These are phyloP conservation scores for Puccinia sorghi DNA, from an alignment of 1,284 basidiomycete species.

Conservation along the genomic window DNA sequence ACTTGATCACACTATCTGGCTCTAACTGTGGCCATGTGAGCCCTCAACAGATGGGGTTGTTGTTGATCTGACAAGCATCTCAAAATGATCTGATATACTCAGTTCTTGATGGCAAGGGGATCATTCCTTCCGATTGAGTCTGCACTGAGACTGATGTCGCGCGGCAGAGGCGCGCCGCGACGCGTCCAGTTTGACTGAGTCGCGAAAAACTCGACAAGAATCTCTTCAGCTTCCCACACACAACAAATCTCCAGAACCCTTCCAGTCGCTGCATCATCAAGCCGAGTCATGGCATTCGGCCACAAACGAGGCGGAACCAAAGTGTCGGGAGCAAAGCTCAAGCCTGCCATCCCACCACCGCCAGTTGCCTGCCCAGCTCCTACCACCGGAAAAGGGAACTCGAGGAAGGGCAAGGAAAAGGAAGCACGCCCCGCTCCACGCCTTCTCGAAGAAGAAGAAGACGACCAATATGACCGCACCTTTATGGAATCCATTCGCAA, in stretches of 20 bases:
- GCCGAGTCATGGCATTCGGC: constrained; percentile 23
- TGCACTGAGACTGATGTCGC: not conserved
- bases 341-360: constrained; percentile 33
- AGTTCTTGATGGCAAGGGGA: too few species aligned
- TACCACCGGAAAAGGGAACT: not conserved
- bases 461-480: constrained; percentile 29
- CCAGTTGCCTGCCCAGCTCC: not conserved
- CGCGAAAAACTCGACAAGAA: too few species aligned
- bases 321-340: constrained; percentile 38
- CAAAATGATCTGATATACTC: too few species aligned
- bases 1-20: too few species aligned
- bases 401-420: constrained; percentile 29
- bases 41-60: too few species aligned
- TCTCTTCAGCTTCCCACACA: not conserved
- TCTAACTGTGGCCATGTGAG: too few species aligned
- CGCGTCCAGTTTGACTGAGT: not conserved
- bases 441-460: constrained; percentile 22
- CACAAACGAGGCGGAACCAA: constrained; percentile 48
- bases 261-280: too few species aligned
- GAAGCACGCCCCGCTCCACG: not conserved
- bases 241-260: not conserved
- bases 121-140: too few species aligned
- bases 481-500: constrained; percentile 41
- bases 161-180: constrained; percentile 5
- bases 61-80: too few species aligned